Evolutionary conservation across 371 early-diverging fungal genomes (phyloP).

Genomic region (Batkoa obscura): DNA sequence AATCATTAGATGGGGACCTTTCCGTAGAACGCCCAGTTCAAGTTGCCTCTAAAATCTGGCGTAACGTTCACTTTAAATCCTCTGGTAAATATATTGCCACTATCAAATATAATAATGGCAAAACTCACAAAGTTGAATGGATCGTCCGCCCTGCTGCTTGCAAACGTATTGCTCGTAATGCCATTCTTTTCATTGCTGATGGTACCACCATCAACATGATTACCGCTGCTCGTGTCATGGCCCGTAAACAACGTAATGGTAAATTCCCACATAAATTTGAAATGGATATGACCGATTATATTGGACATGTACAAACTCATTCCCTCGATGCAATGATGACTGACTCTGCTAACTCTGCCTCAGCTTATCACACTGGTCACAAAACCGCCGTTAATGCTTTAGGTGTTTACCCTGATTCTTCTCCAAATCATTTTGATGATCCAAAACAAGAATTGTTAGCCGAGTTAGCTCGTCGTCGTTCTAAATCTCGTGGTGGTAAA

Average conservation of each 20-base stretch:
- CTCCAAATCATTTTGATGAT: constrained; percentile 27
- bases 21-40: constrained; percentile 18
- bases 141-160: constrained; percentile 23
- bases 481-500: constrained; percentile 25
- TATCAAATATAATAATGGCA: constrained; percentile 18
- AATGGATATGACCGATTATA: constrained; percentile 37
- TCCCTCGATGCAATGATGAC: constrained; percentile 50
- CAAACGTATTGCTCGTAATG: constrained; percentile 47
- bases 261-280: constrained; percentile 31
- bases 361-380: constrained; percentile 46
- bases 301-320: constrained; percentile 48
- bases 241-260: constrained; percentile 28
- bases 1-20: constrained; percentile 12
- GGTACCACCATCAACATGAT: constrained; percentile 44
- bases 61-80: constrained; percentile 25
- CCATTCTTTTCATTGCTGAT: constrained; percentile 50
- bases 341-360: constrained; percentile 58
- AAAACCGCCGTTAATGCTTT: constrained; percentile 36
- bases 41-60: constrained; percentile 33
- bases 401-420: constrained; percentile 42
- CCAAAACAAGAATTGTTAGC: constrained; percentile 42
- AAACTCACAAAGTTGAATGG: constrained; percentile 22
- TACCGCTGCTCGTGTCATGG: constrained; percentile 33
- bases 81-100: constrained; percentile 28
- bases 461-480: constrained; percentile 45